phyloP scores from a whole-genome alignment of 1,284 basidiomycete species.

The Dichomitus squalens region DNA sequence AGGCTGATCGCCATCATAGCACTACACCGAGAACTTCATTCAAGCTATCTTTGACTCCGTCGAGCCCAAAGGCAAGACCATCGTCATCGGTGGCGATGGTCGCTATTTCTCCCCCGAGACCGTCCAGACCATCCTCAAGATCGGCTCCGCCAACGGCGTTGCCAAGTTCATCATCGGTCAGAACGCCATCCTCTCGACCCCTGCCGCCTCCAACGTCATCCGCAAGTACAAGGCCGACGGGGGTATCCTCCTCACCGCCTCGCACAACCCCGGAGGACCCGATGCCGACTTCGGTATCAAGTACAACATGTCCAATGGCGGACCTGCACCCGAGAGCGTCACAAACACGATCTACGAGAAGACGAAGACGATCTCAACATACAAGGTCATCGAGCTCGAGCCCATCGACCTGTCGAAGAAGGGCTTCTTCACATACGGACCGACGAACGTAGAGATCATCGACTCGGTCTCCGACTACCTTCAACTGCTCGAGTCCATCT shows the following conservation, averaged over 20 bases:
- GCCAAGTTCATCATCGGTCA: conserved; percentile 89
- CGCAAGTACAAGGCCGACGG: conserved; percentile 95
- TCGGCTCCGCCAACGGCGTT: conserved; percentile 91
- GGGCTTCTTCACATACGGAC: conserved; percentile 81
- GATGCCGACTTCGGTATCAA: conserved; percentile 99
- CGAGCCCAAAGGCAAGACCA: conserved; percentile 78
- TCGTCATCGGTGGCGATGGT: conserved; percentile 97
- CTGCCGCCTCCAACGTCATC: conserved; percentile 95
- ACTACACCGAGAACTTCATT: conserved; percentile 99
- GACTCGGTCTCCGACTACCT: conserved; percentile 95
- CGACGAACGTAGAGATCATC: conserved; percentile 87
- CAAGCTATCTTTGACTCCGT: conserved; percentile 95
- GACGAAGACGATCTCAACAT: conserved; percentile 85
- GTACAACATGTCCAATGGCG: conserved; percentile 97
- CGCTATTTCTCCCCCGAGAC: conserved; percentile 92
- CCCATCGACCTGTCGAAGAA: conserved; percentile 76
- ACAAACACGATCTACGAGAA: conserved; percentile 94
- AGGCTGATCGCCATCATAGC: conserved; percentile 42
- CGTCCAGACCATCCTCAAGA: conserved; percentile 88
- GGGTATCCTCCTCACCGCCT: conserved; percentile 97
- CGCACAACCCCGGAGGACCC: conserved; percentile 97
- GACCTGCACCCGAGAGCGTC: conserved; percentile 93
- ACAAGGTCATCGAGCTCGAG: conserved; percentile 84
- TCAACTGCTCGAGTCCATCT: conserved; percentile 84
- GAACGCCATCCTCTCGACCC: conserved; percentile 92